Evolutionary conservation across 1,284 basidiomycete species (phyloP).

Genomic region (Ganoderma resinaceum): DNA sequence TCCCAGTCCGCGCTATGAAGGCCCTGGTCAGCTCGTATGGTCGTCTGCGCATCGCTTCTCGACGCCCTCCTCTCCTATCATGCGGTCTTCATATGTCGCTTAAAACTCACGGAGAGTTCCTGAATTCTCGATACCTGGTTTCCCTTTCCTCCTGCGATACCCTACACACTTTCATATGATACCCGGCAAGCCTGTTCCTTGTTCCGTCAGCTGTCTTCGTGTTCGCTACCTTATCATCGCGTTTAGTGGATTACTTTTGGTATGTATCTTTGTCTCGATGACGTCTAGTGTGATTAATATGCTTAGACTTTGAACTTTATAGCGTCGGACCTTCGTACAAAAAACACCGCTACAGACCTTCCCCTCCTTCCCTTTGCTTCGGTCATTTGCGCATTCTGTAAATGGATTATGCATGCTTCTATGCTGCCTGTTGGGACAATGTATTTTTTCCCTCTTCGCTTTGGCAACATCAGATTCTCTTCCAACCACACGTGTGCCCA

Average conservation of each 20-base stretch:
- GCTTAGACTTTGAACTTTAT: background rate
- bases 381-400: constrained; percentile 8
- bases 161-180: constrained; percentile 3
- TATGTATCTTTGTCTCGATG: background rate
- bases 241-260: constrained; percentile 7
- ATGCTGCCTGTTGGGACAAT: constrained; percentile 16
- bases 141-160: constrained; percentile 10
- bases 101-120: constrained; percentile 11
- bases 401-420: constrained; percentile 13
- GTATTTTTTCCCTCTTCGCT: constrained; percentile 7
- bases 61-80: constrained; percentile 30
- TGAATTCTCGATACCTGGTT: background rate
- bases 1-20: constrained; percentile 26
- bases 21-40: constrained; percentile 24
- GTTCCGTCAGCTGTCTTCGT: background rate
- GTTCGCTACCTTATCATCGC: constrained; percentile 8
- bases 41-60: constrained; percentile 31
- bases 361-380: constrained; percentile 13
- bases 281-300: background rate
- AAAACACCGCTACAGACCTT: constrained; percentile 14
- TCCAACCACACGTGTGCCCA: background rate
- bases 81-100: constrained; percentile 29
- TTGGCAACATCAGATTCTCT: background rate
- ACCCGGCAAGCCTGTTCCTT: constrained; percentile 13
- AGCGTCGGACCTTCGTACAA: background rate